Evolutionary conservation across 2,329 filamentous ascomycete species (phyloP), one percentile per base, ranked within the genome.

Genomic region (Clarireedia homoeocarpa): DNA sequence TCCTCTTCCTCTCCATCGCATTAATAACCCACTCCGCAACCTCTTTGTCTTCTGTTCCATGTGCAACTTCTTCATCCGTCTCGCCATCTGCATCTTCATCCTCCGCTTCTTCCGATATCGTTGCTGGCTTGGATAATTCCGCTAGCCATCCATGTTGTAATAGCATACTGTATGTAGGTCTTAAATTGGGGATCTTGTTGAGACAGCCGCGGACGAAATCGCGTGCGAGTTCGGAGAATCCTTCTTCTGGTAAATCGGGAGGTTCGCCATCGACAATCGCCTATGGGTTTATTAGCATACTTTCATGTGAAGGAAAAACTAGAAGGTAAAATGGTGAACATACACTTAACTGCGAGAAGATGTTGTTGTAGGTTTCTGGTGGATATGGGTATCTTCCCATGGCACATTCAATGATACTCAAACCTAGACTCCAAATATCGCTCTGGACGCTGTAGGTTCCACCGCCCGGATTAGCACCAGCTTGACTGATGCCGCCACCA

Each of bases 211-310:
- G 79, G 24, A 99, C 92, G 73, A 99, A 99, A 65, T 92, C 87
- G 55, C 85, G 85, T 2, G 92, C 90, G 5, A 82, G 79, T 55
- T 86, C 80, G 0, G 91, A 94, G 70, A 88, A 99, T 26, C 82
- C 84, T 55, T 88, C 82, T 5, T 79, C 76, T 0, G 94, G 94
- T 34, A 99, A 82, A 66, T 88, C 85, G 10, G 94, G 94, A 14
- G 94, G 90, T n/a, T 96, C 91, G 51, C 94, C 94, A 69, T 97
- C 90, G 38, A 99, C 94, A 69, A 99, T 99, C 55, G 94, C 94
- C 94, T 99, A 63, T 24, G 6, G 36, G 7, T 42, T 47, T 45
- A 51, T 56, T 55, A 62, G 56, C 27, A 36, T 49, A 46, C 9
- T n/a, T 24, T 40, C 3, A 5, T 36, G n/a, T 23, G 36, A 24